A percentile compares a stretch with the other conserved stretches of the same genome.
phyloP scores from a whole-genome alignment of 805 yeast genomes.

The Candida michaelii region DNA sequence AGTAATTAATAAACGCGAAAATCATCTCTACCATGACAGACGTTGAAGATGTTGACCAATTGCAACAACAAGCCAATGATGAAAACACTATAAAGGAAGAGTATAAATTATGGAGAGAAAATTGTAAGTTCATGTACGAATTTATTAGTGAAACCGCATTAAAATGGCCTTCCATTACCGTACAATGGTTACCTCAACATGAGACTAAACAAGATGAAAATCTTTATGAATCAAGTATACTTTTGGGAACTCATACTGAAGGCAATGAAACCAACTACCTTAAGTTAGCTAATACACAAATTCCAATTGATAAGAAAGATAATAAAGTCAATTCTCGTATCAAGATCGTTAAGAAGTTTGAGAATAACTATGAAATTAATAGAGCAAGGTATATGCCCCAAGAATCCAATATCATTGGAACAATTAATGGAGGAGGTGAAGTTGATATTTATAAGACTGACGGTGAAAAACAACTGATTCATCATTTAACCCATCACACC shows the following conservation, averaged over 20 bases:
- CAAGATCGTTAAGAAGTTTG: constrained; percentile 59
- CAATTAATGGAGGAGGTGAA: constrained; percentile 68
- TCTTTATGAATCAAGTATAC: constrained; percentile 47
- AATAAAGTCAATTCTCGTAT: constrained; percentile 53
- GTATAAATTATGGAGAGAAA: constrained; percentile 77
- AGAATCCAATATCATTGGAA: constrained; percentile 52
- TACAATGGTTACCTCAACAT: constrained; percentile 68
- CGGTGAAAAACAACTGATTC: constrained; percentile 22
- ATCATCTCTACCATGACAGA: neutral
- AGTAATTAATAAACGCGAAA: neutral
- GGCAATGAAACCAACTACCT: constrained; percentile 66
- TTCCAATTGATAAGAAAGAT: constrained; percentile 38
- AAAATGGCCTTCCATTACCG: constrained; percentile 79
- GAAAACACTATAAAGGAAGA: constrained; percentile 58
- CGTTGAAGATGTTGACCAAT: constrained; percentile 1
- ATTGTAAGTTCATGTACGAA: constrained; percentile 80
- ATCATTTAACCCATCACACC: constrained; percentile 39
- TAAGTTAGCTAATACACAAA: constrained; percentile 60
- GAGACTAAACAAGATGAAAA: constrained; percentile 19
- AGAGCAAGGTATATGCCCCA: constrained; percentile 73
- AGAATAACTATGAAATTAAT: constrained; percentile 65
- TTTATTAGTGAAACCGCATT: constrained; percentile 78
- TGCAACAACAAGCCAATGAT: constrained; percentile 22
- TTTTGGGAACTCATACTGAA: constrained; percentile 74
- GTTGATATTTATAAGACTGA: constrained; percentile 52